Percentiles rank a stretch among this genome's conserved stretches.
Evolutionary conservation across 2,329 filamentous ascomycete genomes (phyloP).

Genomic region (Neonectria sp.): DNA sequence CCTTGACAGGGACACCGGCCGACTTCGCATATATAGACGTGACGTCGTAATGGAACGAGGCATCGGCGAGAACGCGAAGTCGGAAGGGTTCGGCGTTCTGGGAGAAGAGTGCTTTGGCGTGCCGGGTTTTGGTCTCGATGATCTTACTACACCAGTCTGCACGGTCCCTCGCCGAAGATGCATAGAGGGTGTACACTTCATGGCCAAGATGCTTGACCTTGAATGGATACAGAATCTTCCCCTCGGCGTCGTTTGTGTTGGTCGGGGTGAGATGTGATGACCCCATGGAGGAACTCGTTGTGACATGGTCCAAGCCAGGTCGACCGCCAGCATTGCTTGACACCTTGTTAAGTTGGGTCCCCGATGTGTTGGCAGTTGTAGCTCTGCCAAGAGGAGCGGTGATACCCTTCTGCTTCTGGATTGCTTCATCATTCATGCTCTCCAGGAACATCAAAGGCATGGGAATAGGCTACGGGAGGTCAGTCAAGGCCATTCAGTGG

Average conservation of each 20-base stretch:
- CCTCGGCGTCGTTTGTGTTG: slow-evolving; percentile 77
- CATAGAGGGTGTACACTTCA: slow-evolving; percentile 93
- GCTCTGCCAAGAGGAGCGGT: slow-evolving; percentile 73
- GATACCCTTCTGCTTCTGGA: slow-evolving; percentile 86
- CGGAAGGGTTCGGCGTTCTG: slow-evolving; percentile 98
- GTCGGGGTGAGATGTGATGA: slow-evolving; percentile 61
- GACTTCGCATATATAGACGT: slow-evolving; percentile 72
- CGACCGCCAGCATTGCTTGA: slow-evolving; percentile 65
- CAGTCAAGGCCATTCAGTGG: slow-evolving; percentile 31
- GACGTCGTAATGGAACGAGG: slow-evolving; percentile 87
- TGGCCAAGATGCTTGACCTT: slow-evolving; percentile 95
- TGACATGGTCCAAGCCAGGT: slow-evolving; percentile 76
- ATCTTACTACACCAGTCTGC: slow-evolving; percentile 95
- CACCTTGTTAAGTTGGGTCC: slow-evolving; percentile 71
- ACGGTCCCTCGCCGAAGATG: slow-evolving; percentile 80
- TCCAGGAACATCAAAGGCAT: slow-evolving; percentile 97
- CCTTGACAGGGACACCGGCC: slow-evolving; percentile 82
- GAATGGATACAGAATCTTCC: slow-evolving; percentile 93
- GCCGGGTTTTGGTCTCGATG: slow-evolving; percentile 92
- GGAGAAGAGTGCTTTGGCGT: slow-evolving; percentile 88
- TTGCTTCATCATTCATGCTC: slow-evolving; percentile 91
- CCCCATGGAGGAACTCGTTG: slow-evolving; percentile 76
- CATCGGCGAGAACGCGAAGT: slow-evolving; percentile 91
- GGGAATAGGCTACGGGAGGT: slow-evolving; percentile 78
- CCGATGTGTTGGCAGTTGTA: slow-evolving; percentile 73